Conservation (phyloP, 495 filamentous ascomycete genomes). For the Hypoxylon trugodes region DNA sequence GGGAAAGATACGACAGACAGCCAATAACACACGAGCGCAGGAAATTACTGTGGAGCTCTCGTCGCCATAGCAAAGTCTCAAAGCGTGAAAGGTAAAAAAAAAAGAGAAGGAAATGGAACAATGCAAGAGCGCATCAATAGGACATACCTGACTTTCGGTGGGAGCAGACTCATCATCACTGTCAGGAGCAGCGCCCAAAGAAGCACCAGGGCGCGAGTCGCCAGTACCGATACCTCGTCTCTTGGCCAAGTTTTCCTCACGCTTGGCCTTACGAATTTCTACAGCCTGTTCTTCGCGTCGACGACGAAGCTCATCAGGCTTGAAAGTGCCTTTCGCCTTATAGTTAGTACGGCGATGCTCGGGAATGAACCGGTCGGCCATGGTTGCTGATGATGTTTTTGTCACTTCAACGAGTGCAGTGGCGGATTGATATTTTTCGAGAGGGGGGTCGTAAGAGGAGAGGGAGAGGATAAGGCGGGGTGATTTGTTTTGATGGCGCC, state of each 20-base stretch:
- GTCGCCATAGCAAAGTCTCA: slow-evolving; percentile 17
- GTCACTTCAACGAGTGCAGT: slow-evolving; percentile 40
- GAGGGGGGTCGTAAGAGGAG: too few species aligned
- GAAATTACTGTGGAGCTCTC: slow-evolving; percentile 17
- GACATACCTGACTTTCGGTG: slow-evolving; percentile 94
- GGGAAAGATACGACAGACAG: background rate
- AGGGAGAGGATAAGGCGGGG: slow-evolving; percentile 40
- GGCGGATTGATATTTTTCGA: too few species aligned
- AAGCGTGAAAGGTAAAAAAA: slow-evolving; percentile 6
- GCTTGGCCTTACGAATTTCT: slow-evolving; percentile 97
- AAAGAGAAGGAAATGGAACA: slow-evolving; percentile 10
- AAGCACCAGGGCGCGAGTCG: slow-evolving; percentile 84
- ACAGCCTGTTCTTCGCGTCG: slow-evolving; percentile 99
- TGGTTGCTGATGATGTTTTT: slow-evolving; percentile 59
- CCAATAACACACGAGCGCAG: background rate
- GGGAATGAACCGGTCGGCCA: slow-evolving; percentile 99
- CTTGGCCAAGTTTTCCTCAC: slow-evolving; percentile 98
- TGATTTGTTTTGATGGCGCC: slow-evolving; percentile 49
- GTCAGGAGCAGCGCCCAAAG: slow-evolving; percentile 85
- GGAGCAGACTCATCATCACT: slow-evolving; percentile 96
- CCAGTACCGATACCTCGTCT: slow-evolving; percentile 85
- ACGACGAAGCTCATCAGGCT: slow-evolving; percentile 97
- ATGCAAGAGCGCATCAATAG: slow-evolving; percentile 2
- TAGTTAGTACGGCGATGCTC: slow-evolving; percentile 99
- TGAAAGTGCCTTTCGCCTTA: slow-evolving; percentile 98